Conservation (phyloP, 2,329 filamentous ascomycete genomes). For the Tolypocladium tropicale region DNA sequence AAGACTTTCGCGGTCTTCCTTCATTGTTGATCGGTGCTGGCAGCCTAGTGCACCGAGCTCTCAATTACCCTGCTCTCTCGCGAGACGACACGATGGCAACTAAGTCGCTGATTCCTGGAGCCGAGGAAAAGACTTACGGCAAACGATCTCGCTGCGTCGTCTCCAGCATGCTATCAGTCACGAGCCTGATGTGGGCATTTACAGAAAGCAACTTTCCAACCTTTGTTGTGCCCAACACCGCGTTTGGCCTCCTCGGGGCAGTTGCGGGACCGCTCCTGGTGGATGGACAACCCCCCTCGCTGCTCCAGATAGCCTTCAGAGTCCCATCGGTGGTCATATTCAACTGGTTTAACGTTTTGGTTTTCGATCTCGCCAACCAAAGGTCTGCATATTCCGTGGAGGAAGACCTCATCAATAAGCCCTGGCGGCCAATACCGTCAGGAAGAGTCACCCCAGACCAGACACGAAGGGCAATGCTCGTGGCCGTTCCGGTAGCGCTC, state of each 20-base stretch:
- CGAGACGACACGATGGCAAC: background rate
- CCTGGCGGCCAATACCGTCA: background rate
- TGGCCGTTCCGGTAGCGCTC: background rate
- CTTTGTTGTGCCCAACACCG: background rate
- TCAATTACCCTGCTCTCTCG: background rate
- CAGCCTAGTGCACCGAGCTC: background rate
- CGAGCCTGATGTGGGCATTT: background rate
- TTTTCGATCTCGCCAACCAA: background rate
- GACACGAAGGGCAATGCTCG: background rate
- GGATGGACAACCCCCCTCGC: background rate
- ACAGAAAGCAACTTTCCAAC: background rate
- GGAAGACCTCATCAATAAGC: background rate
- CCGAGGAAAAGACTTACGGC: background rate
- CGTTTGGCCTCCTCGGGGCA: background rate
- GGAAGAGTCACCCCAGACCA: background rate
- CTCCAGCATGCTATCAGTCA: background rate
- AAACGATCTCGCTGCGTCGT: background rate
- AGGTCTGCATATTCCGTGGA: background rate
- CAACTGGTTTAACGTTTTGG: background rate
- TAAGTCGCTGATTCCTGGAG: background rate
- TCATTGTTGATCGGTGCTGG: background rate
- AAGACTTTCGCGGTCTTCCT: background rate
- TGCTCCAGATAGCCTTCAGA: background rate
- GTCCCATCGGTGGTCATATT: background rate
- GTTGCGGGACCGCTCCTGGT: background rate